Conservation (phyloP, 2,329 filamentous ascomycete genomes). For the Arachnomyces sp. region DNA sequence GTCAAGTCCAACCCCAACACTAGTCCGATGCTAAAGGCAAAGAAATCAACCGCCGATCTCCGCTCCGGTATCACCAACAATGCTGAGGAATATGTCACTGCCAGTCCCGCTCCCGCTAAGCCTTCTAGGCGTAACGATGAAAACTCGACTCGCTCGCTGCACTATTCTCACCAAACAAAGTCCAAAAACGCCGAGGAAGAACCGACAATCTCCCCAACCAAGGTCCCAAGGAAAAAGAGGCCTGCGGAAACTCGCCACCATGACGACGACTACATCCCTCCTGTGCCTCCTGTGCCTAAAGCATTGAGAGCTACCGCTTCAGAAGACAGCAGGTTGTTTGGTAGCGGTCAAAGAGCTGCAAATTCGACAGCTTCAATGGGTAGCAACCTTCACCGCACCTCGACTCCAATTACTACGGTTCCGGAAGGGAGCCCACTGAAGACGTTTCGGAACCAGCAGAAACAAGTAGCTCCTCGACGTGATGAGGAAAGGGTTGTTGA, state of each 20-base stretch:
- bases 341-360: not conserved
- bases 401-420: no score
- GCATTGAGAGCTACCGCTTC: conserved; percentile 16
- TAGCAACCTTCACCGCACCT: no score
- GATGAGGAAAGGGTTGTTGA: conserved; percentile 3
- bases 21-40: conserved; percentile 9
- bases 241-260: conserved; percentile 9
- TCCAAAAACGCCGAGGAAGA: conserved; percentile 14
- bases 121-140: not conserved
- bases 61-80: conserved; percentile 1
- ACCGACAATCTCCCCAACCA: not conserved
- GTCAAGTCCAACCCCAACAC: conserved; percentile 7
- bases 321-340: conserved; percentile 12
- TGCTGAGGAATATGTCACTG: not conserved
- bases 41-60: conserved; percentile 10
- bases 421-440: conserved; percentile 2
- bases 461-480: conserved; percentile 5
- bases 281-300: conserved; percentile 32
- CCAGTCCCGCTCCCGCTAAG: not conserved
- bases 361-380: no score
- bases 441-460: conserved; percentile 11
- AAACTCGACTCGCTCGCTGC: conserved; percentile 1
- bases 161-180: conserved; percentile 7
- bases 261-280: conserved; percentile 29
- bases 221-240: not conserved